Evolutionary conservation across 176 grass and related monocot genomes (phyloP), one percentile per base, ranked within the genome.

Genomic region (Otatea glauca): DNA sequence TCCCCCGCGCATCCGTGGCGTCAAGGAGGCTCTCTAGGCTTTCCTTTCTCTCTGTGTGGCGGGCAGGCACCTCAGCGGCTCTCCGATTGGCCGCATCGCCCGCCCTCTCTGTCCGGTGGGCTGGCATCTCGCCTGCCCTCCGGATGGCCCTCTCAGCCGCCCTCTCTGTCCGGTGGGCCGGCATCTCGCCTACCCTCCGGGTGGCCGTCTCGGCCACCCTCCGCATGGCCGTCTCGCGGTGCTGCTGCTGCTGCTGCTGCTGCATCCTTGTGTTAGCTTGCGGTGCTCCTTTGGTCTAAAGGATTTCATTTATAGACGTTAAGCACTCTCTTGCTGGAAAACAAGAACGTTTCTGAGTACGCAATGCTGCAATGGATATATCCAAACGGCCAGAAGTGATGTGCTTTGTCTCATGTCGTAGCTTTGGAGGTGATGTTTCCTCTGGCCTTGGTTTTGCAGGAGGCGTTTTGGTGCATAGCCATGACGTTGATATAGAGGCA

Each of bases 21-120:
- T 85, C 87, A 10, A 94, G 87, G 38, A 89, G 84, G 87, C 68
- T 92, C 81, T 94, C 92, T 4, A 94, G 77, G 81, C 92, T 85
- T 44, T 58, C 78, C 51, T 76, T 82, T 42, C 42, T 70, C 18
- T 82, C 72, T 0, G 65, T 78, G 35, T 55, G 38, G 59, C 48
- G 85, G 12, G 43, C 49, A 0, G 76, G 80, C n/a, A 89, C 14
- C 51, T 89, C 84, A 0, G 67, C 45, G 0, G 44, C 86, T 29
- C 77, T 83, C 13, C 76, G 27, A 15, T 38, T 8, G 45, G 43
- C 65, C 6, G 24, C 5, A 7, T 85, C 81, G 0, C 68, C 66
- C 3, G 18, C 15, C 7, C 81, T 50, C 69, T 84, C 81, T 0
- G 20, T 24, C 14, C 39, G 44, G 45, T 20, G 55, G 29, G 39